A percentile compares a stretch with the other conserved stretches of the same genome.
Conservation (phyloP, 352 stramenopile genomes). For the Phytophthora cactorum region DNA sequence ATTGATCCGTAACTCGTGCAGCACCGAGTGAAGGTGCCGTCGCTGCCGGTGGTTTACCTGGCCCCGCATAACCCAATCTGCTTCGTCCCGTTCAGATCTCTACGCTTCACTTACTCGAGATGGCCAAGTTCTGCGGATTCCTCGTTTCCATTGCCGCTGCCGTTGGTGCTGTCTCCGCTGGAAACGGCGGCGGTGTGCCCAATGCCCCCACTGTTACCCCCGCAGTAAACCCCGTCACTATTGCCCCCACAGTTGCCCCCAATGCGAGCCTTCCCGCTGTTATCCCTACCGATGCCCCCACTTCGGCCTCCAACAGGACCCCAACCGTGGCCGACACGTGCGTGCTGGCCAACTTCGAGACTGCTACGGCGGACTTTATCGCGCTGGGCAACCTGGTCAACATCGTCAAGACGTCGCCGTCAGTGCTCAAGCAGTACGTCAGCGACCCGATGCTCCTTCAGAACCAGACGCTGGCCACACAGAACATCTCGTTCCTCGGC, state of each 20-base stretch:
- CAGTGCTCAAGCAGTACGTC: constrained; percentile 37
- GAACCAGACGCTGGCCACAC: constrained; percentile 46
- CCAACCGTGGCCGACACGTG: constrained; percentile 33
- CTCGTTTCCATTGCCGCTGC: constrained; percentile 21
- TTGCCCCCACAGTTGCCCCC: not conserved
- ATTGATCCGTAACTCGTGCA: constrained; percentile 22
- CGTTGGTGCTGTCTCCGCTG: constrained; percentile 20
- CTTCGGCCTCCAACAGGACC: not conserved
- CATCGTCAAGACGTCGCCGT: constrained; percentile 48
- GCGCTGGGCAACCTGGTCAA: constrained; percentile 52
- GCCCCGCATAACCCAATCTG: constrained; percentile 33
- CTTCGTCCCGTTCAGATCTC: constrained; percentile 27
- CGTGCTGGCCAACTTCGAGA: constrained; percentile 50
- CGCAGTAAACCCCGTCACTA: not conserved
- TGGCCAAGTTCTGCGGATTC: constrained; percentile 34
- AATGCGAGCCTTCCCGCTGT: not conserved
- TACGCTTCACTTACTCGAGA: constrained; percentile 21
- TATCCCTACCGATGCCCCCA: not conserved
- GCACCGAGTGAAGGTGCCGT: constrained; percentile 15
- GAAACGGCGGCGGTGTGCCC: constrained; percentile 15
- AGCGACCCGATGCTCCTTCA: constrained; percentile 49
- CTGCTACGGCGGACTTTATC: constrained; percentile 51
- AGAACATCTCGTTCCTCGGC: constrained; percentile 57
- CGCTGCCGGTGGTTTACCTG: constrained; percentile 1
- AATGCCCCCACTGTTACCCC: not conserved